Conservation (phyloP, 2,329 filamentous ascomycete genomes). For the Cladosporium sp. region DNA sequence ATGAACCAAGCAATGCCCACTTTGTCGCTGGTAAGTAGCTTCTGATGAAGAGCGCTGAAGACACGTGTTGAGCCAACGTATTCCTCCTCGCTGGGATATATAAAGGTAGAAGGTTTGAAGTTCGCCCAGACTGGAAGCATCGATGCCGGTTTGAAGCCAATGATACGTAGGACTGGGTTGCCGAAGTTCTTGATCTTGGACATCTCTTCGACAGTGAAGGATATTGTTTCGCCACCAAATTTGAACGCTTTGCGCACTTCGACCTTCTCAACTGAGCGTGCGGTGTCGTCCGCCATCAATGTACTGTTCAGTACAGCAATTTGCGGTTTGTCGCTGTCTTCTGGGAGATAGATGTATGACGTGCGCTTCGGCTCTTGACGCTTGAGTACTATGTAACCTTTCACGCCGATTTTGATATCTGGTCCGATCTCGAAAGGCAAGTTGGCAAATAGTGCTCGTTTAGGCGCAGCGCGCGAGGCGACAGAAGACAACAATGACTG, state of each 20-base stretch:
- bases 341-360: slow-evolving; percentile 74
- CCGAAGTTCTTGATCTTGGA: slow-evolving; percentile 75
- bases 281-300: slow-evolving; percentile 72
- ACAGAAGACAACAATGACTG: slow-evolving; percentile 80
- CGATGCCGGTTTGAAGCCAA: slow-evolving; percentile 84
- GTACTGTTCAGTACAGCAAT: slow-evolving; percentile 72
- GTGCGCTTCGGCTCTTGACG: slow-evolving; percentile 75
- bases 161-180: slow-evolving; percentile 75
- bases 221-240: slow-evolving; percentile 85
- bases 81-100: slow-evolving; percentile 88
- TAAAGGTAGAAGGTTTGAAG: slow-evolving; percentile 80
- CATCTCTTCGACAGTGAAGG: slow-evolving; percentile 81
- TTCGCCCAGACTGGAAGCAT: slow-evolving; percentile 79
- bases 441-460: slow-evolving; percentile 79
- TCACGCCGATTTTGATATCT: slow-evolving; percentile 79
- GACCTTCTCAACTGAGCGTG: slow-evolving; percentile 68
- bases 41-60: slow-evolving; percentile 86
- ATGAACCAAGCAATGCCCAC: slow-evolving; percentile 89
- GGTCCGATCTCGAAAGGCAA: slow-evolving; percentile 86
- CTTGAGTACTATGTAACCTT: slow-evolving; percentile 87
- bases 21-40: slow-evolving; percentile 73
- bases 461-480: slow-evolving; percentile 82
- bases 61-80: slow-evolving; percentile 88
- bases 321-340: slow-evolving; percentile 75
- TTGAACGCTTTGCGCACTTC: slow-evolving; percentile 93